Base-by-base conservation (phyloP, 164 flowering plant genomes). In the Nymphaea thermarum region DNA sequence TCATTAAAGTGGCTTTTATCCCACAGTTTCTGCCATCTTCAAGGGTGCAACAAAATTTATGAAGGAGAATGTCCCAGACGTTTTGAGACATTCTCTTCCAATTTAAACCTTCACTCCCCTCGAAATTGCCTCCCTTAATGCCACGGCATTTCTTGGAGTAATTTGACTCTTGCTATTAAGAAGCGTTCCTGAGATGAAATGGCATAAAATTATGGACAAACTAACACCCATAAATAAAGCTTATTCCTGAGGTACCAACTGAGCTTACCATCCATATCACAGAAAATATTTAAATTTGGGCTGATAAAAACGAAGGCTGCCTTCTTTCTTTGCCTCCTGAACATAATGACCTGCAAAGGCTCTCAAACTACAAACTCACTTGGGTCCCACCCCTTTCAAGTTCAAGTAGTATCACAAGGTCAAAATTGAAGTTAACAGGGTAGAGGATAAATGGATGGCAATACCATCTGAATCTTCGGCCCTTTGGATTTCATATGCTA, bases 231-330 rank as follows among this genome's bases (percentile, higher is more conserved):
- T 7, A 47, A 47, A 4, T 12, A 47, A 47, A 2, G 55, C 55
- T 47, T 6, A 47, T 47, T 6, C 55, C 7, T 55, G 8, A 42
- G 17, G 3, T 17, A 0, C 63, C 36, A 43, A 8, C 18, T 41
- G 53, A 65, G 47, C 91, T 85, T 78, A 94, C 99, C 99, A 87
- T 94, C 99, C 98, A 94, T 86, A 74, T 94, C 98, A 65, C 94
- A 92, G 82, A 94, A 90, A 76, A 94, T 88, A 88, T 65, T 71
- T 82, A 82, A 83, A 94, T 71, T 88, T 94, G 66, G 98, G 98
- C 70, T 74, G 84, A 73, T 89, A 88, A 77, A 91, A 88, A 43
- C 91, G 85, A 44, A 91, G 86, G 72, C 84, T 86, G 73, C 97
- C 87, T 80, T 87, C 93, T 83, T 76, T 86, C 74, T 83, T 91